Percentiles rank a stretch among this genome's conserved stretches.
Evolutionary conservation across 1,139 yeast species (phyloP).

Genomic region (Protomyces pachydermus): DNA sequence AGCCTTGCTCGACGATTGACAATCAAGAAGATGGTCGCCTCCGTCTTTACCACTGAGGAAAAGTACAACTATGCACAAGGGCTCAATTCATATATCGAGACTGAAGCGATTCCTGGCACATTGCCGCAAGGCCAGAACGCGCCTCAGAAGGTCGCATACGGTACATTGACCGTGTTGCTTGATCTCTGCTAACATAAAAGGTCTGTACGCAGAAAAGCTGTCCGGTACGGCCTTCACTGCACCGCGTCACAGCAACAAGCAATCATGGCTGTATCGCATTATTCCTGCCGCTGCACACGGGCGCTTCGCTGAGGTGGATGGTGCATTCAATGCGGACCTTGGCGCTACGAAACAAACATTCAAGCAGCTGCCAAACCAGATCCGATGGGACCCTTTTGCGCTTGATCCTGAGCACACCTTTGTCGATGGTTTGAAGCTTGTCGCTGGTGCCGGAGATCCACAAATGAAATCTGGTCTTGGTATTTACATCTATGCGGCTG

Average conservation of each 20-base stretch:
- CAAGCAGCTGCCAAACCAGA: constrained; percentile 30
- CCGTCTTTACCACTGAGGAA: not conserved
- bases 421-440: constrained; percentile 35
- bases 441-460: constrained; percentile 39
- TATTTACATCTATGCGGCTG: constrained; percentile 35
- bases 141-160: constrained; percentile 27
- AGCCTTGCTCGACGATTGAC: too few species aligned
- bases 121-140: constrained; percentile 30
- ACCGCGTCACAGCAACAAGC: constrained; percentile 24
- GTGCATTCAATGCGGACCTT: not conserved
- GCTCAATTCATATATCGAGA: not conserved
- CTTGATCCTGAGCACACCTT: constrained; percentile 33
- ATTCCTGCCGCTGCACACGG: constrained; percentile 23
- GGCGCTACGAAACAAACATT: not conserved
- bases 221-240: constrained; percentile 29
- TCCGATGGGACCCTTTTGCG: constrained; percentile 38
- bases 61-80: not conserved
- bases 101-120: constrained; percentile 30
- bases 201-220: constrained; percentile 23
- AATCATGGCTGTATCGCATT: constrained; percentile 30
- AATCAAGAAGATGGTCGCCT: not conserved
- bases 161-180: constrained; percentile 8
- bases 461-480: constrained; percentile 37
- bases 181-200: not conserved
- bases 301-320: not conserved